These are phyloP conservation scores for Capsicum rhomboideum DNA, from an alignment of 257 asterid species.

Conservation along the genomic window DNA sequence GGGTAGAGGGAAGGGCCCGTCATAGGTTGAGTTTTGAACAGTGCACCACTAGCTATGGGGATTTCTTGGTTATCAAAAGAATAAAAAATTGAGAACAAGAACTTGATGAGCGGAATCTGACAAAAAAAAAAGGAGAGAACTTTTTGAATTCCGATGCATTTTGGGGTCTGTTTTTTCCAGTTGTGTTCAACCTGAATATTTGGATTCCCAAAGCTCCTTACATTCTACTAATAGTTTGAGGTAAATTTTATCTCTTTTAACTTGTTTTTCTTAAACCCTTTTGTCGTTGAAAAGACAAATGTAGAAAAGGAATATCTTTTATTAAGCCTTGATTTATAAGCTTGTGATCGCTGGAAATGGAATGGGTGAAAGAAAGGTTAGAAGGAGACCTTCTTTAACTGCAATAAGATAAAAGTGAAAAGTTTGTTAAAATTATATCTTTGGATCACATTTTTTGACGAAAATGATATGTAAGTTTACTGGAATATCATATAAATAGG, in stretches of 20 bases:
- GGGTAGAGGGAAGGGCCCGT: not conserved
- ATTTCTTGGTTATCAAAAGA: no score
- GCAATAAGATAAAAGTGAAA: not conserved
- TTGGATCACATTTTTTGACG: not conserved
- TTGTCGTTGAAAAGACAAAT: not conserved
- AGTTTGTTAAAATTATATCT: not conserved
- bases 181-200: conserved; percentile 4
- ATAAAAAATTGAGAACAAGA: no score
- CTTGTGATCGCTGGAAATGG: not conserved
- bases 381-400: not conserved
- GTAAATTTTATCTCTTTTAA: conserved; percentile 13
- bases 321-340: not conserved
- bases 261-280: not conserved
- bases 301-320: not conserved
- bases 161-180: conserved; percentile 10
- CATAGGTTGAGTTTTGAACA: not conserved
- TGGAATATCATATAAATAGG: not conserved
- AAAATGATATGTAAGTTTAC: not conserved
- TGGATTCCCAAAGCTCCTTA: conserved; percentile 10
- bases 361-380: not conserved
- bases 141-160: no score
- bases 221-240: conserved; percentile 32
- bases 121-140: no score
- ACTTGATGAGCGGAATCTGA: no score
- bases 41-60: not conserved